A percentile compares a stretch with the other conserved stretches of the same genome.
Conservation (phyloP, 2,329 filamentous ascomycete genomes). For the Dothideomycetes sp. region DNA sequence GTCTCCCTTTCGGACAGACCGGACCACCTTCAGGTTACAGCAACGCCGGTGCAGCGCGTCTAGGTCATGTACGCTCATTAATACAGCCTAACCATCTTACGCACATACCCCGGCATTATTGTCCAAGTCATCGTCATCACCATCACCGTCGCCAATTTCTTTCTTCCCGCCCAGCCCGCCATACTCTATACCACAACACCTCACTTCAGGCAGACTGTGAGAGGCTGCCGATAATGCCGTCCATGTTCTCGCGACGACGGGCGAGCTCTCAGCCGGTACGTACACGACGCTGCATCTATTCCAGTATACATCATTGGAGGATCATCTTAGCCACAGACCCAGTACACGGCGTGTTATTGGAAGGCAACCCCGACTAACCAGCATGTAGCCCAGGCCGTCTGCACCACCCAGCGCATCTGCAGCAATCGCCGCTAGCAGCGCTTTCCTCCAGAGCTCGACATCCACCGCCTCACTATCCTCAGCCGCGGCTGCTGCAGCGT, state of each 20-base stretch:
- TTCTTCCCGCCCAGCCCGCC: too few species aligned
- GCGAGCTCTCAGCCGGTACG: slow-evolving; percentile 20
- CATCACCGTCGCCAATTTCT: too few species aligned
- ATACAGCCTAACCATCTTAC: background rate
- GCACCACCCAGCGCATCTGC: slow-evolving; percentile 61
- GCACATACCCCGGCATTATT: too few species aligned
- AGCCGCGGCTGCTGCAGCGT: slow-evolving; percentile 75
- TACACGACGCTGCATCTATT: slow-evolving; percentile 10
- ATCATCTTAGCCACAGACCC: too few species aligned
- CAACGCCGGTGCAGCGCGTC: too few species aligned
- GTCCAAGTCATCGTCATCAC: background rate
- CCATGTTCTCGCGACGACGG: slow-evolving; percentile 17
- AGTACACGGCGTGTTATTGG: too few species aligned
- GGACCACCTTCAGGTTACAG: too few species aligned
- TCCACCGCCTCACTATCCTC: slow-evolving; percentile 62
- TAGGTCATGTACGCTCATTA: background rate
- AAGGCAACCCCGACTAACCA: slow-evolving; percentile 1
- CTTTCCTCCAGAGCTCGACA: slow-evolving; percentile 59
- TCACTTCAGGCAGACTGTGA: too few species aligned
- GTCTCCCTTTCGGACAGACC: too few species aligned
- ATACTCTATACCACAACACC: too few species aligned
- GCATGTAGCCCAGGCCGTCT: slow-evolving; percentile 4
- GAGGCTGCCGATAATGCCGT: slow-evolving; percentile 13
- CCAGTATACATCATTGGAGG: too few species aligned
- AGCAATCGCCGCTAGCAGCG: slow-evolving; percentile 61